A percentile compares a stretch with the other conserved stretches of the same genome.
These are phyloP conservation scores for Tetrapisispora nanseiensis DNA, from an alignment of 805 yeast genomes.

Conservation along the genomic window DNA sequence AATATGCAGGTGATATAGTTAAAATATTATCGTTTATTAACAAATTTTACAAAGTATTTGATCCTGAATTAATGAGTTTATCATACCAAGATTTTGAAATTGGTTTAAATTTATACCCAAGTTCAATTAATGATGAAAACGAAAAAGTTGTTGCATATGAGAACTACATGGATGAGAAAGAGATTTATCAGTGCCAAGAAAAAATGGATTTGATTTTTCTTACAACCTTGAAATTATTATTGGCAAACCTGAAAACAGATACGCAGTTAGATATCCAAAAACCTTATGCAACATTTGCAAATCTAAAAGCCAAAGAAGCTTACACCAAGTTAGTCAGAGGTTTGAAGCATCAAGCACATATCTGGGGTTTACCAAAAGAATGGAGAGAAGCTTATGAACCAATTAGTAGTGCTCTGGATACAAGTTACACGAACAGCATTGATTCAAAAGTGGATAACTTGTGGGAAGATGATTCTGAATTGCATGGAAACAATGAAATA, in stretches of 20 bases:
- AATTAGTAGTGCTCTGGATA: background rate
- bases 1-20: slow-evolving; percentile 25
- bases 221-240: slow-evolving; percentile 17
- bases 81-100: slow-evolving; percentile 27
- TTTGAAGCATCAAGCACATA: slow-evolving; percentile 14
- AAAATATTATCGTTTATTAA: slow-evolving; percentile 25
- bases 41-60: slow-evolving; percentile 20
- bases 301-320: slow-evolving; percentile 11
- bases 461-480: background rate
- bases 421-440: background rate
- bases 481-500: background rate
- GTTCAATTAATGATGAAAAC: background rate
- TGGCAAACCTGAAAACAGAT: slow-evolving; percentile 11
- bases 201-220: slow-evolving; percentile 22
- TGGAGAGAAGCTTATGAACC: slow-evolving; percentile 11
- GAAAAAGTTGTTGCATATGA: background rate
- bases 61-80: slow-evolving; percentile 14
- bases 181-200: slow-evolving; percentile 17
- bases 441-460: background rate
- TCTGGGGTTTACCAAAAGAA: slow-evolving; percentile 27
- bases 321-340: slow-evolving; percentile 16
- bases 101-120: slow-evolving; percentile 22
- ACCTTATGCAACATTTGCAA: slow-evolving; percentile 8
- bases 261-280: slow-evolving; percentile 7
- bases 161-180: slow-evolving; percentile 12